A percentile compares a stretch with the other conserved stretches of the same genome.
phyloP scores from a whole-genome alignment of 805 yeast species.

The Wickerhamiella azyma region DNA sequence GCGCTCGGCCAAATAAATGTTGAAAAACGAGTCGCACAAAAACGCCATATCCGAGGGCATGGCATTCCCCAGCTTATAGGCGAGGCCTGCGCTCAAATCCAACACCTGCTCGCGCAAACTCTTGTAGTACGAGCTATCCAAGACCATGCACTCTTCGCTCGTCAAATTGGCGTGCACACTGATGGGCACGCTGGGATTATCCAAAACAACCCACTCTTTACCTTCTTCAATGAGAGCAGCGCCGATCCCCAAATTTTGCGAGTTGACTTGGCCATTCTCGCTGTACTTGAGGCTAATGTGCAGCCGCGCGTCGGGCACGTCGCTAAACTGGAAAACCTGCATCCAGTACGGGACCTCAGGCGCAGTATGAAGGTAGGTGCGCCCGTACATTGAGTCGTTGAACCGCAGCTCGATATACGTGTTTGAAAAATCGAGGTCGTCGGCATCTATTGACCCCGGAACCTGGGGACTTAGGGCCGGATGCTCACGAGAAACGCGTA shows the following conservation, averaged over 20 bases:
- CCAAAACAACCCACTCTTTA: conserved; percentile 8
- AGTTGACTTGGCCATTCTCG: conserved; percentile 29
- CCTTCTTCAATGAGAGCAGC: not conserved
- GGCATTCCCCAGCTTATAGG: conserved; percentile 27
- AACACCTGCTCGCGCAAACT: conserved; percentile 48
- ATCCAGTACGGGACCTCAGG: conserved; percentile 65
- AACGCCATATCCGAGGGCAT: conserved; percentile 8
- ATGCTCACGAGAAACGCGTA: conserved; percentile 2
- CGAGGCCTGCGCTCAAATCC: conserved; percentile 32
- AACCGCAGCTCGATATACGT: conserved; percentile 55
- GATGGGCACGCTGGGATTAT: conserved; percentile 7
- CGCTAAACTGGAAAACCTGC: conserved; percentile 50
- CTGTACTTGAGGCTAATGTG: conserved; percentile 11
- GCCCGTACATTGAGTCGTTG: conserved; percentile 65
- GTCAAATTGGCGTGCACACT: conserved; percentile 20
- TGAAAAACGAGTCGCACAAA: conserved; percentile 36
- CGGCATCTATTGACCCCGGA: conserved; percentile 7
- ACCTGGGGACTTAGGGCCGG: conserved; percentile 7
- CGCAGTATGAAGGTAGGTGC: conserved; percentile 48
- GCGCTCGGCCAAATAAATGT: conserved; percentile 58
- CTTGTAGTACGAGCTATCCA: conserved; percentile 47
- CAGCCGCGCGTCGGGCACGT: conserved; percentile 34
- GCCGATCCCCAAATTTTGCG: conserved; percentile 10
- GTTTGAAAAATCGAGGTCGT: conserved; percentile 15
- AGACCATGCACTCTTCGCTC: conserved; percentile 19